phyloP scores from a whole-genome alignment of 177 flowering plant genomes.

The Tripterygium wilfordii region DNA sequence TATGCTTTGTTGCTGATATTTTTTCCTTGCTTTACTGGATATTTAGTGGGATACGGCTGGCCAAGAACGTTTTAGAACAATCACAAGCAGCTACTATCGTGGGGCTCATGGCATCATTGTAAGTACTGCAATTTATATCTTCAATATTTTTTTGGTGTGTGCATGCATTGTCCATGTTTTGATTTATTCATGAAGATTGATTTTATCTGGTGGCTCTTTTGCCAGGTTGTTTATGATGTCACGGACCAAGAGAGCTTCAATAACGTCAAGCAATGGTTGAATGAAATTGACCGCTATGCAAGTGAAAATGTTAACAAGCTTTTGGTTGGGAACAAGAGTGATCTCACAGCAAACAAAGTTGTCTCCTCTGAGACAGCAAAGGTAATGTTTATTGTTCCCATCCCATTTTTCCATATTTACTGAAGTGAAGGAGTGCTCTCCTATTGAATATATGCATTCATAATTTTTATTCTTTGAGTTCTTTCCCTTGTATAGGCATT shows the following conservation, averaged over 20 bases:
- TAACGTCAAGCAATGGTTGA: slow-evolving; percentile 93
- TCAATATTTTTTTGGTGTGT: not conserved
- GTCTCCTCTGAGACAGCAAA: slow-evolving; percentile 87
- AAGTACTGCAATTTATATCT: slow-evolving; percentile 3
- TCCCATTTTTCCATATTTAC: not conserved
- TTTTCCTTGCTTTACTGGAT: slow-evolving; percentile 5
- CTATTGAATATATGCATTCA: too few relatives aligned
- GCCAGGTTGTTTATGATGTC: slow-evolving; percentile 87
- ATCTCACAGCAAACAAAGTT: slow-evolving; percentile 80
- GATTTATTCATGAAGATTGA: not conserved
- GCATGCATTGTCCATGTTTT: not conserved
- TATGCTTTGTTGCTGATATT: slow-evolving; percentile 1
- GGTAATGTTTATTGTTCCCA: slow-evolving; percentile 29
- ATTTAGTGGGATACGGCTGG: slow-evolving; percentile 77
- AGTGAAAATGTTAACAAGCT: slow-evolving; percentile 95
- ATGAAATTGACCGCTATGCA: slow-evolving; percentile 94
- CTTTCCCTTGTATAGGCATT: slow-evolving; percentile 50
- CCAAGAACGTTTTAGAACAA: slow-evolving; percentile 60
- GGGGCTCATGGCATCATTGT: slow-evolving; percentile 70
- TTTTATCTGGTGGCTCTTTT: not conserved
- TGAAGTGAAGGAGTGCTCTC: too few relatives aligned
- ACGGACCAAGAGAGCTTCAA: slow-evolving; percentile 94
- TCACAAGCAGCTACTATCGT: slow-evolving; percentile 62
- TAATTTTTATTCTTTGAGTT: too few relatives aligned
- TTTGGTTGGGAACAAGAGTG: slow-evolving; percentile 91